Conservation (phyloP, 1,284 basidiomycete genomes). For the Fistulina hepatica region DNA sequence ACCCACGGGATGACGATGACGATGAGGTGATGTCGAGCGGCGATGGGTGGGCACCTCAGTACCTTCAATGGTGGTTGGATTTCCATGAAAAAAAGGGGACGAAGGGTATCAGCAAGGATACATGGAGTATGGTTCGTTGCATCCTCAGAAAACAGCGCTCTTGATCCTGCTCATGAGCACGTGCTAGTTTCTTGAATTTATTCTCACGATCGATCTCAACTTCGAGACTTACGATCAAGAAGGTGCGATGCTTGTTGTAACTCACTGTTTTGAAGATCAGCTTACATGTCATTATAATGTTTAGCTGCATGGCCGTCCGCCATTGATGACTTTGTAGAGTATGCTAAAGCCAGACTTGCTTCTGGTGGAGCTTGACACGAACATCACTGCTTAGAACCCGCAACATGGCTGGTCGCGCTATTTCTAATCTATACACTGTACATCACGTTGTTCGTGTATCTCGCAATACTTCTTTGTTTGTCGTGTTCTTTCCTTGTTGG, state of each 20-base stretch:
- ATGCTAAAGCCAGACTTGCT: too few species aligned
- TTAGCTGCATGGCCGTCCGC: conserved; percentile 77
- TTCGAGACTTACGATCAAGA: conserved; percentile 81
- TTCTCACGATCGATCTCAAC: conserved; percentile 69
- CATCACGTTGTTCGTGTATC: too few species aligned
- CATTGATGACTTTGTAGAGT: conserved; percentile 82
- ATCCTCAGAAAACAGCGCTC: conserved; percentile 2
- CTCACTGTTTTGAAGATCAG: conserved; percentile 2
- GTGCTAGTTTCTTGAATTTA: conserved; percentile 67
- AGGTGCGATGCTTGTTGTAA: conserved; percentile 59
- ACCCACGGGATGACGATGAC: conserved; percentile 25
- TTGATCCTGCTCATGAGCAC: conserved; percentile 6
- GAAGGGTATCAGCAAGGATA: conserved; percentile 89
- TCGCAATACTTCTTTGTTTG: too few species aligned
- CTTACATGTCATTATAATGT: conserved; percentile 2
- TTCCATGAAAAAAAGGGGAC: conserved; percentile 63
- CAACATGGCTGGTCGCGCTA: too few species aligned
- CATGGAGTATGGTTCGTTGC: conserved; percentile 74
- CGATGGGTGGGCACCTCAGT: conserved; percentile 55
- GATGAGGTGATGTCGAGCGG: conserved; percentile 36
- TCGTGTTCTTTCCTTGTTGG: too few species aligned
- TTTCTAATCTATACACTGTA: too few species aligned
- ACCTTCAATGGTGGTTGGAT: conserved; percentile 77
- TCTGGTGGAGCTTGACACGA: too few species aligned
- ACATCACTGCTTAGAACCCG: too few species aligned